Evolutionary conservation across 1,284 basidiomycete species (phyloP), one percentile per base, ranked within the genome.

Genomic region (Puccinia horiana): DNA sequence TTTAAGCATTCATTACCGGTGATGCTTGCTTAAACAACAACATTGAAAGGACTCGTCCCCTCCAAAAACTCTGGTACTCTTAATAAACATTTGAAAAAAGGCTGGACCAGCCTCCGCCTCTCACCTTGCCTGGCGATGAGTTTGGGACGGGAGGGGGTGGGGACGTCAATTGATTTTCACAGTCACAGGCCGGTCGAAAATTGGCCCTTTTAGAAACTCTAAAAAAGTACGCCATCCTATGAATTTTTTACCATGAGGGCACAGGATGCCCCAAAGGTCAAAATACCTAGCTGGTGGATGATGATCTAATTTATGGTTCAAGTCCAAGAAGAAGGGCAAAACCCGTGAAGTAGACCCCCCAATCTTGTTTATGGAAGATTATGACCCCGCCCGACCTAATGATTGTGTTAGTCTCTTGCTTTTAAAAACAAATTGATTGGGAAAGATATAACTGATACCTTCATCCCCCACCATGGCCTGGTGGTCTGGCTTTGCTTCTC

Each of bases 341-440:
- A 52, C 61, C 67, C 81, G 81, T 76, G 81, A 82, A 82, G 67
- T 82, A 35, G 81, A 82, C 65, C 81, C 81, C 26, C 74, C 73
- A 52, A 82, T 82, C 56, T 56, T 82, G 56, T 82, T 76, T 52
- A 63, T 82, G 61, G 81, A 82, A 56, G 81, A 82, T 70, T 82
- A 82, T 61, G 81, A 82, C n/a, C 81, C 81, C 23, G 67, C 81
- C 20, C 73, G 81, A 70, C 81, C 81, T n/a, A 82, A 82, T 76
- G 81, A 82, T 70, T 82, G 76, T 42, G 81, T 82, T 56, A 42
- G 81, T 63, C 37, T 32, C n/a, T n/a, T n/a, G n/a, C n/a, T 40
- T 49, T 40, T 42, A 37, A 32, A 29, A 37, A 61, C 4, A 65
- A 29, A 65, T 37, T n/a, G 3, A 8, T 16, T 72, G n/a, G 14